Percentiles rank a stretch among this genome's conserved stretches.
Evolutionary conservation across 805 yeast genomes (phyloP).

Genomic region (Ogataea glucozyma): DNA sequence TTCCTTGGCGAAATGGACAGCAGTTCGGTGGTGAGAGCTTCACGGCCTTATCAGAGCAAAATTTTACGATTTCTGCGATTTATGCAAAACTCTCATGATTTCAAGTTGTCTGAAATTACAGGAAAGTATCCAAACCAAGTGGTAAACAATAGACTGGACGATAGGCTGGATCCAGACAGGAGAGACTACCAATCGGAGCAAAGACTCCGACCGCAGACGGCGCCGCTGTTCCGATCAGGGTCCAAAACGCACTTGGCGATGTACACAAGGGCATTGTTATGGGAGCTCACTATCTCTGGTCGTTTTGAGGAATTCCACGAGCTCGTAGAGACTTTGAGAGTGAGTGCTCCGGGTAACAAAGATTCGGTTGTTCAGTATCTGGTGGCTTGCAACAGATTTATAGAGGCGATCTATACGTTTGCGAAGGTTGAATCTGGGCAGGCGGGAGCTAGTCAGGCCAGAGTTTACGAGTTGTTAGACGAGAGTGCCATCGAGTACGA

Average conservation of each 20-base stretch:
- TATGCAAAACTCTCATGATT: constrained; percentile 18
- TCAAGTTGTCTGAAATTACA: constrained; percentile 10
- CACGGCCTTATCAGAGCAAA: constrained; percentile 17
- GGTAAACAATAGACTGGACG: constrained; percentile 16
- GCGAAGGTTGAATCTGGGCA: constrained; percentile 8
- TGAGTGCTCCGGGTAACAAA: constrained; percentile 43
- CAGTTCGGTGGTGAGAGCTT: not conserved
- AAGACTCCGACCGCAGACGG: constrained; percentile 11
- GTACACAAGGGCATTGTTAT: constrained; percentile 42
- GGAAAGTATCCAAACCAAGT: constrained; percentile 26
- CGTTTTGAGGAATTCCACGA: constrained; percentile 38
- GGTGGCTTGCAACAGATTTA: constrained; percentile 26
- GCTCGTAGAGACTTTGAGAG: constrained; percentile 38
- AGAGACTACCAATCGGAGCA: constrained; percentile 13
- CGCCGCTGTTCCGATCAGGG: constrained; percentile 31
- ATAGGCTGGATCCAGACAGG: constrained; percentile 11
- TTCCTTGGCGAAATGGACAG: not conserved
- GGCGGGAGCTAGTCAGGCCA: constrained; percentile 2
- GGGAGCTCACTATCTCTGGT: constrained; percentile 43
- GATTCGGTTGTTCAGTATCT: constrained; percentile 46
- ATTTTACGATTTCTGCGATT: constrained; percentile 21
- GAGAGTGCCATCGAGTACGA: constrained; percentile 12
- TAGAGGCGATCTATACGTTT: constrained; percentile 23
- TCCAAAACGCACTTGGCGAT: constrained; percentile 41
- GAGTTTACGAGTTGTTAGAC: constrained; percentile 6